These are phyloP conservation scores for Pinus taeda DNA, from an alignment of 75 land plant species.

Conservation along the genomic window DNA sequence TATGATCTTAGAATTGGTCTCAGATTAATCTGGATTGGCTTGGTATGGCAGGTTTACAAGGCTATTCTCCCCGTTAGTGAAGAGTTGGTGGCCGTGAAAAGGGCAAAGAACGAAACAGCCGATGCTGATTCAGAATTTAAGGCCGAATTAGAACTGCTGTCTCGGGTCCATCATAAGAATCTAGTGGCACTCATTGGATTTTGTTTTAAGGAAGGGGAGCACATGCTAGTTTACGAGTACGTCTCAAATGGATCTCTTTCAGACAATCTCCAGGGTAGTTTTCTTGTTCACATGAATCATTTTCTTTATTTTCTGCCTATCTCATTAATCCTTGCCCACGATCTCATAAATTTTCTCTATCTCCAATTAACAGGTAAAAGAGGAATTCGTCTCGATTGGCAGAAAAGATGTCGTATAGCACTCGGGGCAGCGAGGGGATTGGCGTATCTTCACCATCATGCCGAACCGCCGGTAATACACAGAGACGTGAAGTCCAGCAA, in stretches of 20 bases:
- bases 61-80: conserved; percentile 39
- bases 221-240: conserved; percentile 83
- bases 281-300: neutral
- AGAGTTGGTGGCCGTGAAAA: conserved; percentile 81
- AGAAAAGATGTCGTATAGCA: conserved; percentile 52
- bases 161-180: conserved; percentile 88
- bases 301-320: too few relatives aligned
- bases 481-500: conserved; percentile 67
- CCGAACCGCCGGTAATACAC: conserved; percentile 59
- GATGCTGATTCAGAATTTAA: conserved; percentile 43
- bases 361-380: conserved; percentile 40
- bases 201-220: conserved; percentile 75
- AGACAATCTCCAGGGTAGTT: conserved; percentile 17
- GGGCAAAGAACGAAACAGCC: conserved; percentile 35
- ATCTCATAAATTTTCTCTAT: neutral
- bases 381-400: conserved; percentile 63
- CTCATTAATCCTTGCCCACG: neutral
- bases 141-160: conserved; percentile 83
- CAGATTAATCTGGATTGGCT: too few relatives aligned
- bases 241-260: conserved; percentile 71
- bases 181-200: conserved; percentile 79
- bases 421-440: conserved; percentile 77
- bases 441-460: conserved; percentile 34
- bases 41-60: conserved; percentile 57
- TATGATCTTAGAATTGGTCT: too few relatives aligned